Conservation (phyloP, 371 early-diverging fungal species). For the Rhizopus arrhizus region DNA sequence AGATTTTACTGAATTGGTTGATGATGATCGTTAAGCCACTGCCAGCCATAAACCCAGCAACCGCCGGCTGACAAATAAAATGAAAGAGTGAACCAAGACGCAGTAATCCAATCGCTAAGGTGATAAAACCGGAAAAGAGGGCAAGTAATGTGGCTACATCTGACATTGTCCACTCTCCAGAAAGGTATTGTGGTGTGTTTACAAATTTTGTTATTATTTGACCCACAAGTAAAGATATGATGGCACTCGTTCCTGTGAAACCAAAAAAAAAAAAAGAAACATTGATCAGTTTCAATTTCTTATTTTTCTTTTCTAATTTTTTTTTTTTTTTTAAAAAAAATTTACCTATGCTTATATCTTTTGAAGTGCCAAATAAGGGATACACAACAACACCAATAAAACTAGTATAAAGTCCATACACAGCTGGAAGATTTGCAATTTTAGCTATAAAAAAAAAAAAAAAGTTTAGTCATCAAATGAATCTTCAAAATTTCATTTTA, state of each 20-base stretch:
- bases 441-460: slow-evolving; percentile 51
- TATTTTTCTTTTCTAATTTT: not conserved
- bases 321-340: not conserved
- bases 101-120: slow-evolving; percentile 69
- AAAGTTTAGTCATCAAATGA: not conserved
- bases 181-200: slow-evolving; percentile 37
- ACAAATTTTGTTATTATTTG: slow-evolving; percentile 60
- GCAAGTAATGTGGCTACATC: slow-evolving; percentile 54
- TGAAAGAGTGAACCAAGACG: slow-evolving; percentile 81
- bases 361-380: slow-evolving; percentile 79
- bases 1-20: slow-evolving; percentile 73
- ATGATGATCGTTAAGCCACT: slow-evolving; percentile 79
- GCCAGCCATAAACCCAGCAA: slow-evolving; percentile 77
- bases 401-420: slow-evolving; percentile 86
- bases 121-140: slow-evolving; percentile 68
- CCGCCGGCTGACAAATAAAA: slow-evolving; percentile 78
- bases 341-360: slow-evolving; percentile 84
- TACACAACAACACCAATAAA: slow-evolving; percentile 80
- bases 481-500: slow-evolving; percentile 9
- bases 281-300: not conserved
- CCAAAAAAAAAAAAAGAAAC: slow-evolving; percentile 2
- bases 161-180: slow-evolving; percentile 39
- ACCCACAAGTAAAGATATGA: slow-evolving; percentile 74
- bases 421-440: slow-evolving; percentile 79
- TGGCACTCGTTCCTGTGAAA: slow-evolving; percentile 71